Base-by-base conservation (phyloP, 371 early-diverging fungal genomes). In the Dinochytrium kinnereticum region DNA sequence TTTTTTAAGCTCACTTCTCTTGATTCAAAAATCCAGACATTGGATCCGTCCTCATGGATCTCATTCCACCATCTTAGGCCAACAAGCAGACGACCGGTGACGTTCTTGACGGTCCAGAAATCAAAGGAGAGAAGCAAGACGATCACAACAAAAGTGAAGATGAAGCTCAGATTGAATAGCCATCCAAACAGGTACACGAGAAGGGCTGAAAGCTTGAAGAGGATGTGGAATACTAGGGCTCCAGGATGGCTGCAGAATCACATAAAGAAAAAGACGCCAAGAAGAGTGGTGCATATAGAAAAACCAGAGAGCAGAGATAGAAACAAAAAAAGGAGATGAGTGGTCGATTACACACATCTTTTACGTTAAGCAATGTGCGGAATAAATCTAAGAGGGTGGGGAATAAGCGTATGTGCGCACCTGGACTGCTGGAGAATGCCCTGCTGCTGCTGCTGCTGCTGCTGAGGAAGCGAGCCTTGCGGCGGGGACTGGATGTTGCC, bases 51-150 rank as follows among this genome's bases (percentile, higher is more conserved):
- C 59, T 95, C 95, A 68, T 88, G 88, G 71, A 96, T 94, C 81
- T 96, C 95, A 82, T 95, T 98, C 98, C 98, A 98, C 98, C 98
- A 98, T 71, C 98, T 90, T 59, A 97, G 83, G 1, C 98, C 98
- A 2, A 98, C 98, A 49, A 98, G 86, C 57, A 96, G 82, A 68
- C 98, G 88, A 1, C 98, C 98, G 21, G 97, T 92, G 28, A 98
- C 93, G 75, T 98, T 98, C 84, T 98, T 98, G 53, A 97, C 96
- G 1, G 96, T 96, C 98, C 98, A 98, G 78, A 98, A 98, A 75
- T 98, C 98, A 82, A 96, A 96, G 5, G 96, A 90, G 50, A 98
- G 90, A 28, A 93, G 84, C 34, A 98, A 84, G 3, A 96, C 92
- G 59, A 93, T 93, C 24, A 97, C 70, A 33, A 98, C 94, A 83